Conservation (phyloP, 768 basidiomycete genomes). For the Boletus subcaerulescens region DNA sequence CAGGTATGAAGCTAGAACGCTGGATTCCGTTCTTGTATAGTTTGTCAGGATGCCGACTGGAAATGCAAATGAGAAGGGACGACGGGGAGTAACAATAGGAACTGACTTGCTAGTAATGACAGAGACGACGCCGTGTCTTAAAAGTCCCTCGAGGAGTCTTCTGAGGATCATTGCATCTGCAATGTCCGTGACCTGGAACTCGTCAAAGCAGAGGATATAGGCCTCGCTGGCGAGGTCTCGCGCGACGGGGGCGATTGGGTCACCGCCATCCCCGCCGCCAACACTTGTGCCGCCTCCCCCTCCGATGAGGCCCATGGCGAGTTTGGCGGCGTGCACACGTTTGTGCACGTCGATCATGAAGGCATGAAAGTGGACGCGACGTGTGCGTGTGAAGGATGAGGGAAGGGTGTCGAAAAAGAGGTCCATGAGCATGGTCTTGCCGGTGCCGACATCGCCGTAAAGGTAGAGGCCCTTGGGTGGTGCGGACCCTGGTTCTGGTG, state of each 20-base stretch:
- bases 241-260: constrained; percentile 86
- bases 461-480: constrained; percentile 90
- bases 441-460: constrained; percentile 95
- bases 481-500: constrained; percentile 27
- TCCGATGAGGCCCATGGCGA: constrained; percentile 59
- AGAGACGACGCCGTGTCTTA: constrained; percentile 86
- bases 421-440: constrained; percentile 99
- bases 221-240: constrained; percentile 83
- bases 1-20: constrained; percentile 88
- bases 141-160: constrained; percentile 80
- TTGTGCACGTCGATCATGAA: constrained; percentile 99
- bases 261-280: constrained; percentile 43
- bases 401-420: constrained; percentile 88
- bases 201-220: constrained; percentile 90
- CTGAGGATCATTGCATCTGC: constrained; percentile 98
- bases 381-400: constrained; percentile 60
- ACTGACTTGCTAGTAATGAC: constrained; percentile 97
- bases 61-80: not conserved
- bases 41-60: constrained; percentile 93
- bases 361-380: constrained; percentile 95
- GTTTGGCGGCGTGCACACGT: constrained; percentile 79
- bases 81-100: not conserved
- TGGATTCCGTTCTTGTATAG: constrained; percentile 99
- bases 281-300: constrained; percentile 26
- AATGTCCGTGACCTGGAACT: constrained; percentile 99